Evolutionary conservation across 805 yeast species (phyloP), one percentile per base, ranked within the genome.

Genomic region (Scheffersomyces coipomensis): DNA sequence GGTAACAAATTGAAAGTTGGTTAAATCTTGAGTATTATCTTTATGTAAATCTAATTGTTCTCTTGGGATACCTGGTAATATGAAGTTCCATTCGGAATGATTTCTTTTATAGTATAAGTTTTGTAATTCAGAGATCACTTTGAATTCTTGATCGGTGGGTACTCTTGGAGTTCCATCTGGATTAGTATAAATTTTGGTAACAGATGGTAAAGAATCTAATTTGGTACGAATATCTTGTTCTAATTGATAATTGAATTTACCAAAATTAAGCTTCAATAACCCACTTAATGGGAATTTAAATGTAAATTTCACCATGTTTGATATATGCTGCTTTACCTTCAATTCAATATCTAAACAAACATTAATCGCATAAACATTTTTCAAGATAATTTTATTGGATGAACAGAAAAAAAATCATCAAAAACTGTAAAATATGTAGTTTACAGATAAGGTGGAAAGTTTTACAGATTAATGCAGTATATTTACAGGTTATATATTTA

Each of bases 131-230:
- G 91, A 88, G 40, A 86, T 78, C 33, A 78, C 77, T 61, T 83
- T 79, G 54, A 85, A 73, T 65, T 87, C 93, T 29, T 66, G 63
- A 53, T 87, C 95, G 21, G 74, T 60, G 35, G 89, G 91, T 17
- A 71, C 76, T 48, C 89, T 73, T 38, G 83, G 76, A 9, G 88
- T 66, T 5, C 95, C 95, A 56, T 87, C 91, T 35, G 83, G 75
- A 59, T 83, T 83, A 56, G 82, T 78, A 61, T 80, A 87, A 47
- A 85, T 71, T 56, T 79, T 76, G 40, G 83, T 75, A 23, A 84
- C 76, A 21, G 81, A 73, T 19, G 89, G 84, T 39, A 85, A 70
- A 18, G 77, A 59, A 53, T 79, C 81, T 50, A 87, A 73, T 51
- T 78, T 70, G 48, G 69, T 60, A 45, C 88, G 74, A 47, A 85